A percentile compares a stretch with the other conserved stretches of the same genome.
phyloP scores from a whole-genome alignment of 805 yeast species.

The Myxozyma monticola region DNA sequence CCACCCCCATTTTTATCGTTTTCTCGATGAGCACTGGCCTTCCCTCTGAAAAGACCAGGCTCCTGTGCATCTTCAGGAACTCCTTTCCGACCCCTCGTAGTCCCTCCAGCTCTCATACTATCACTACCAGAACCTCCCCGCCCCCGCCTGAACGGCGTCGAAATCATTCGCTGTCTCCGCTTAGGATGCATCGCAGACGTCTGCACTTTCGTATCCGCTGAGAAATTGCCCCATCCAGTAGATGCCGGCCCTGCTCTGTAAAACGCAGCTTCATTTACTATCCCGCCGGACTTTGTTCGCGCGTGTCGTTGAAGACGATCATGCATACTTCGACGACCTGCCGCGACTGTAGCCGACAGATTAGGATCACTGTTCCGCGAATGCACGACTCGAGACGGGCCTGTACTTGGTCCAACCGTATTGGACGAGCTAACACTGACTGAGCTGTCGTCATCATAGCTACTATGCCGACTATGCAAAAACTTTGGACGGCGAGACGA shows the following conservation, averaged over 20 bases:
- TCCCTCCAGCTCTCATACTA: too few relatives aligned
- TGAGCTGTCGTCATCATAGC: constrained; percentile 2
- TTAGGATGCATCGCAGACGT: background rate
- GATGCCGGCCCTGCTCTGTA: constrained; percentile 1
- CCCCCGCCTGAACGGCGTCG: background rate
- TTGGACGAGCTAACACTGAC: background rate
- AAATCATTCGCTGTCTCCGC: constrained; percentile 4
- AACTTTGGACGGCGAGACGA: background rate
- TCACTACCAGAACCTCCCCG: background rate
- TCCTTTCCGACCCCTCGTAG: constrained; percentile 7
- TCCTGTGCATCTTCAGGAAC: background rate
- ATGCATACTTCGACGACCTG: background rate
- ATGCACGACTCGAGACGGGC: too few relatives aligned
- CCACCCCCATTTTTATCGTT: constrained; percentile 1
- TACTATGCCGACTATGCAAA: background rate
- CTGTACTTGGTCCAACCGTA: too few relatives aligned
- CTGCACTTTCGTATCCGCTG: constrained; percentile 3
- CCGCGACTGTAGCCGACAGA: background rate
- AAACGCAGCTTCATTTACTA: constrained; percentile 1
- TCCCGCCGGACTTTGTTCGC: background rate
- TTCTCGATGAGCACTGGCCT: background rate
- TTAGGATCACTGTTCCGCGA: too few relatives aligned
- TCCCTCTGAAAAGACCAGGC: background rate
- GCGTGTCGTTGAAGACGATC: background rate
- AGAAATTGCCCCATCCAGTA: constrained; percentile 2